These are phyloP conservation scores for Acer saccharum DNA, from an alignment of 345 rosid genomes.

Conservation along the genomic window DNA sequence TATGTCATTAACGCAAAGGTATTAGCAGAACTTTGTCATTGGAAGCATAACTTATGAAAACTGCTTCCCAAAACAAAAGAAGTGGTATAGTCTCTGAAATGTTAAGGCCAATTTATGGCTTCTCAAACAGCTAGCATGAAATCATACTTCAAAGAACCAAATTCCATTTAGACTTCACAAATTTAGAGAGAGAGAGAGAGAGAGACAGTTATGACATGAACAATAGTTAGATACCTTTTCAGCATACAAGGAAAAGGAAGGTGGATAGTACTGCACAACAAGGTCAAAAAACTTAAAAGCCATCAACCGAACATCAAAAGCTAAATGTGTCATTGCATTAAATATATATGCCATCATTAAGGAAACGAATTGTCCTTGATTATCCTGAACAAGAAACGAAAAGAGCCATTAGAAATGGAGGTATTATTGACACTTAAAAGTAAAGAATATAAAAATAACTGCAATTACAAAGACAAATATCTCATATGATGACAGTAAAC, in stretches of 20 bases:
- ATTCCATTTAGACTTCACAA: neutral
- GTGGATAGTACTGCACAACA: constrained; percentile 63
- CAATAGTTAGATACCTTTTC: constrained; percentile 59
- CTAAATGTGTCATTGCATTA: constrained; percentile 71
- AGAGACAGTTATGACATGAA: neutral
- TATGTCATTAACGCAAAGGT: neutral
- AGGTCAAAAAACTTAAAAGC: constrained; percentile 80
- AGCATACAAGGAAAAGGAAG: constrained; percentile 62
- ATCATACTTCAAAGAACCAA: neutral
- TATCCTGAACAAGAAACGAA: constrained; percentile 56
- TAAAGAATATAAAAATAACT: constrained; percentile 6
- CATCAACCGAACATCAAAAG: constrained; percentile 82
- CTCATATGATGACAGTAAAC: neutral
- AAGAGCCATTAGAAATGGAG: constrained; percentile 28
- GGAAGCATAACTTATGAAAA: neutral
- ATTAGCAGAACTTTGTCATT: neutral
- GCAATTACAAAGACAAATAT: constrained; percentile 1
- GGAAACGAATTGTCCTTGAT: constrained; percentile 66
- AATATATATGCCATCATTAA: constrained; percentile 78
- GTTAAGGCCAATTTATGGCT: neutral
- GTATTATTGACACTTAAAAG: constrained; percentile 1
- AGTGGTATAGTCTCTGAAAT: neutral
- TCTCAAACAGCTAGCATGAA: neutral
- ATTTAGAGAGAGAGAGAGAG: neutral
- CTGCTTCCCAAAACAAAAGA: neutral